These are phyloP conservation scores for Trichomonas tenax DNA, from an alignment of 208 protist genomes.

Conservation along the genomic window DNA sequence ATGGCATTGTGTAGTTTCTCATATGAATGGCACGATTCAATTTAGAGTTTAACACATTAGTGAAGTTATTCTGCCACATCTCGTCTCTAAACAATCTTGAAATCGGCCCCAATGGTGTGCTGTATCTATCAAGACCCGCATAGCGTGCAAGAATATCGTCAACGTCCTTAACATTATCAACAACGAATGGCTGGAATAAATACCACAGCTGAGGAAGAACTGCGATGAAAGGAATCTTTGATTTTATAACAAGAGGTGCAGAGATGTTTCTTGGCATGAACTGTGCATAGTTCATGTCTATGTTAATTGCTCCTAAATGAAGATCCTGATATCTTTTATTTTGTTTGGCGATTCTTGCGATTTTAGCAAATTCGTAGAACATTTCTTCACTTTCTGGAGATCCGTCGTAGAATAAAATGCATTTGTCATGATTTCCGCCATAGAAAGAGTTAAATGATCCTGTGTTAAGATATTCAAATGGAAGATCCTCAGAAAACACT, in stretches of 20 bases:
- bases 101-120: background rate
- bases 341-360: background rate
- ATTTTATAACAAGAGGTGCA: background rate
- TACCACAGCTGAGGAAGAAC: background rate
- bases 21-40: background rate
- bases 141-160: background rate
- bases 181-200: background rate
- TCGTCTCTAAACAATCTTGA: background rate
- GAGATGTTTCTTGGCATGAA: background rate
- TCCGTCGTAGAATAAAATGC: background rate
- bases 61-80: background rate
- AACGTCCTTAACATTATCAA: background rate
- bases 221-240: background rate
- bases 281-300: background rate
- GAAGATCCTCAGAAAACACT: background rate
- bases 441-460: background rate
- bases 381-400: background rate
- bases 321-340: background rate
- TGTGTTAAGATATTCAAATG: background rate
- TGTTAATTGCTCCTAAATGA: background rate
- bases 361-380: background rate
- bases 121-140: background rate
- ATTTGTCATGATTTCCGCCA: background rate
- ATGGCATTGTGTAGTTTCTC: background rate
- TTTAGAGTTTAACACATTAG: background rate